Evolutionary conservation across 139 green algal genomes (phyloP).

Genomic region (Asterochloris sp.): DNA sequence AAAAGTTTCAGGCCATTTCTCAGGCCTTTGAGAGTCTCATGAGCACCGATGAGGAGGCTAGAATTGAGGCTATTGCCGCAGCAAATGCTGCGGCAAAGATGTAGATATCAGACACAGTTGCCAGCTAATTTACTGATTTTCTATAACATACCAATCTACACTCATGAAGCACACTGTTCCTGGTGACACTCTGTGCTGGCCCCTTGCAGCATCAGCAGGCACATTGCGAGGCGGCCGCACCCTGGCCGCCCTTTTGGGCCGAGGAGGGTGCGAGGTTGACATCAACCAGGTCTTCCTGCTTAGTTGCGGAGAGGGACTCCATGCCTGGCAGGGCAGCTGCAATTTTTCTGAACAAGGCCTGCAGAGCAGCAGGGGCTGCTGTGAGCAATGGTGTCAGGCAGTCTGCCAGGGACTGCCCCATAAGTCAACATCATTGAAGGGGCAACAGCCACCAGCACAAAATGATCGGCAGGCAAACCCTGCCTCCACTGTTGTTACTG

Average conservation of each 20-base stretch:
- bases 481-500: no score
- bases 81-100: background rate
- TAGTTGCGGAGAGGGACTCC: conserved; percentile 68
- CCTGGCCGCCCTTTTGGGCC: background rate
- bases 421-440: no score
- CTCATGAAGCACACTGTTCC: no score
- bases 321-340: conserved; percentile 94
- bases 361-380: conserved; percentile 1
- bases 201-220: conserved; percentile 1
- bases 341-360: conserved; percentile 97
- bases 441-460: no score
- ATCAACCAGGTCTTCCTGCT: conserved; percentile 86
- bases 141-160: no score
- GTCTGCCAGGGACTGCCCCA: no score
- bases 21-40: conserved; percentile 81
- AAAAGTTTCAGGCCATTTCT: conserved; percentile 79
- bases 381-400: no score
- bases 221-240: background rate
- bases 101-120: no score
- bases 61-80: conserved; percentile 55
- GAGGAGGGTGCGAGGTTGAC: conserved; percentile 70
- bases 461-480: no score
- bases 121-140: no score
- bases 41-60: conserved; percentile 74
- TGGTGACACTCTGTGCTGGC: no score